Evolutionary conservation across 164 flowering plant genomes (phyloP), one percentile per base, ranked within the genome.

Genomic region (Liquidambar formosana): DNA sequence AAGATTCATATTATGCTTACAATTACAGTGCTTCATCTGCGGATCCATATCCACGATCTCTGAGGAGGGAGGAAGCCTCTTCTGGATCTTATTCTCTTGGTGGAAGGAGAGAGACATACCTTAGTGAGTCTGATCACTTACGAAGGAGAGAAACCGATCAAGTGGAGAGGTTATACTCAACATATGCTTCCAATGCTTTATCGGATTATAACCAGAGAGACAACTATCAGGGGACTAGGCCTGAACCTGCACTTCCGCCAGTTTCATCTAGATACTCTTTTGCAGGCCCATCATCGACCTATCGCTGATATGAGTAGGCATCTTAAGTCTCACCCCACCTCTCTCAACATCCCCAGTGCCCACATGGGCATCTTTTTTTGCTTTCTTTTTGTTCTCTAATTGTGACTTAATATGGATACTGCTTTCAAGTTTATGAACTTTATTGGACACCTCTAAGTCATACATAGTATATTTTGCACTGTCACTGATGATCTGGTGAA

Each of bases 241-340:
- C 67, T 45, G 82, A 78, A 9, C 14, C 69, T 15, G 52, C 66
- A 23, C 18, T 71, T 43, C 51, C 78, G n/a, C 71, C 90, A 14
- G 89, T 88, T 23, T 85, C 90, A n/a, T 81, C 90, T 46, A 86
- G 85, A 11, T 88, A 88, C 78, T 79, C 92, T 10, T 85, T 88
- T 76, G 79, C 81, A 3, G 88, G 88, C 46, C 89, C 88, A 52
- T n/a, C n/a, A n/a, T 27, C 63, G 12, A 52, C 69, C 4, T 69
- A 63, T 16, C 82, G 73, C 64, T 84, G 73, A 81, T n/a, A 22
- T 12, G 43, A 27, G 26, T 25, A 25, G 59, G 45, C 57, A 28
- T 51, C 47, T 9, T 48, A 26, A 16, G 10, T 4, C 28, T n/a
- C 27, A 5, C 28, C 58, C 26, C 27, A 0, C 26, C 10, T 26